Evolutionary conservation across 1,139 yeast species (phyloP), one percentile per base, ranked within the genome.

Genomic region (Hemisphaericaspora subhashii): DNA sequence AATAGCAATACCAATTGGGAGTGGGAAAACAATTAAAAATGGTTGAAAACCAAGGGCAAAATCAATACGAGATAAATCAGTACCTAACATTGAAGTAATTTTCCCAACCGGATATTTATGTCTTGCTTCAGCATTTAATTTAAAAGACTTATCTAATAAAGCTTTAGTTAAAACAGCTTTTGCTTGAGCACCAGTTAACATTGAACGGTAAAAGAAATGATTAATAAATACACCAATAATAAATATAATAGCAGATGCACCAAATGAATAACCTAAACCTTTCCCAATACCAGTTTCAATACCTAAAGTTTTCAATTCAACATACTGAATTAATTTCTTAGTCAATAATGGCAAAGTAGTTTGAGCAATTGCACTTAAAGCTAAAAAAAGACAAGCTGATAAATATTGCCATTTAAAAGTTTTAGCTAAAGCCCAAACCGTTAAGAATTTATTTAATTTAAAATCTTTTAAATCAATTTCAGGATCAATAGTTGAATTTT

Each of bases 91-190:
- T 8, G 71, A 81, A 2, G 95, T 86, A 40, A 88, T 72, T 46
- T 75, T 77, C 43, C 94, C 86, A 17, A 77, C 68, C 0, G 94
- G 79, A 54, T 63, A 86, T 42, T 70, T 65, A 50, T 77, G 77
- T 39, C 76, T 73, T 2, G 92, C 76, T 41, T 71, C 68, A n/a
- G 80, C 75, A 46, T 79, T 75, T 11, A 88, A 72, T 37, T 60
- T 68, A 47, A 86, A 74, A 12, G 90, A 74, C 56, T 88, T 88
- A 42, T 75, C 74, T 43, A 86, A 65, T 10, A 86, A 61, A 2
- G 86, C 82, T 43, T 83, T 81, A 2, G 84, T 81, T 35, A 86
- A 58, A 1, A 84, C 75, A 1, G 86, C 77, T 53, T 83, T 80
- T 20, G 76, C 77, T 53, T 81, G 81, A 12, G 83, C 84, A 47